A percentile compares a stretch with the other conserved stretches of the same genome.
Evolutionary conservation across 2,329 filamentous ascomycete species (phyloP).

Genomic region (Cryphonectria parasitica): DNA sequence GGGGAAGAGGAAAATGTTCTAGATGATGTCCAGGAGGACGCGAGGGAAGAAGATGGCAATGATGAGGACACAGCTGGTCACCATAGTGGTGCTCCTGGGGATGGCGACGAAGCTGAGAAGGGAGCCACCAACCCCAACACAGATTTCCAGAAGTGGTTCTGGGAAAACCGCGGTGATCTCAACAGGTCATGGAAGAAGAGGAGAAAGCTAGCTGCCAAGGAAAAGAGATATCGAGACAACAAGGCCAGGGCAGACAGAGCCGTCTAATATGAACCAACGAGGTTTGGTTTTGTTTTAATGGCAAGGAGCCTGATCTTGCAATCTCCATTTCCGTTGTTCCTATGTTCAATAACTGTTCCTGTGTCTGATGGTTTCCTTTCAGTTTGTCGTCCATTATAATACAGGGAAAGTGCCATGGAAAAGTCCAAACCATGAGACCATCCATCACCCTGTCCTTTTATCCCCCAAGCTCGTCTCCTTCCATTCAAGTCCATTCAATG

Average conservation of each 20-base stretch:
- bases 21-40: slow-evolving; percentile 42
- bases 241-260: slow-evolving; percentile 54
- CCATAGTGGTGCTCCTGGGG: slow-evolving; percentile 34
- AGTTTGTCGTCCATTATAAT: background rate
- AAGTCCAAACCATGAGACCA: background rate
- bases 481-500: background rate
- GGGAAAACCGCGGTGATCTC: slow-evolving; percentile 66
- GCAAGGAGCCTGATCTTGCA: background rate
- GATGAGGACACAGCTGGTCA: slow-evolving; percentile 36
- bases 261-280: slow-evolving; percentile 35
- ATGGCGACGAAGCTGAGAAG: slow-evolving; percentile 37
- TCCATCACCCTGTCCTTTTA: background rate
- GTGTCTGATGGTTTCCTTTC: background rate
- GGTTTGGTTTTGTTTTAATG: background rate
- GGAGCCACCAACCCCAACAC: slow-evolving; percentile 28
- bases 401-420: background rate
- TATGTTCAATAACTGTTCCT: background rate
- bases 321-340: background rate
- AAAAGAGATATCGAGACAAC: slow-evolving; percentile 69
- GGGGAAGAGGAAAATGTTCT: slow-evolving; percentile 49
- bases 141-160: slow-evolving; percentile 71
- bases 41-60: slow-evolving; percentile 38
- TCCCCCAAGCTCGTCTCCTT: background rate
- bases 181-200: slow-evolving; percentile 70
- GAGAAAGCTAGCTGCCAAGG: slow-evolving; percentile 65